phyloP scores from a whole-genome alignment of 2,329 filamentous ascomycete species.

The Pseudogymnoascus sp. region DNA sequence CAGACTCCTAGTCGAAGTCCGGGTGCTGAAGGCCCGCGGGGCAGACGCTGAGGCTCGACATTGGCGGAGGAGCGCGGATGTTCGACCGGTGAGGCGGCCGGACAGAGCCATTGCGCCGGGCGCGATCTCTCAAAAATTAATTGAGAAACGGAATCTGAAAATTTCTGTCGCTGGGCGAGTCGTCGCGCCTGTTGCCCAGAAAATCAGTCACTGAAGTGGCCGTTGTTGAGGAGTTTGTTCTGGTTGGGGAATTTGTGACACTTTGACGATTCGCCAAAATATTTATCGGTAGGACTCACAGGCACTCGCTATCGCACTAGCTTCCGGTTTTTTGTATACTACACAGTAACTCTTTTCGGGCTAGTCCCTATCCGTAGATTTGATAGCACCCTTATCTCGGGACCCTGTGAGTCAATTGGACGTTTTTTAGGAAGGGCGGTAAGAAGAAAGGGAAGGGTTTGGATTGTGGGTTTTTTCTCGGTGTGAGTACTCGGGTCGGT shows the following conservation, averaged over 20 bases:
- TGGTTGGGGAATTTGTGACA: conserved; percentile 8
- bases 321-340: conserved; percentile 4
- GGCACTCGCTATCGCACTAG: conserved; percentile 5
- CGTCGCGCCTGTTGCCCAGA: conserved; percentile 9
- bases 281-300: conserved; percentile 4
- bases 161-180: conserved; percentile 7
- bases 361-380: neutral
- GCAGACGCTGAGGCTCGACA: conserved; percentile 19
- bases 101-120: conserved; percentile 26
- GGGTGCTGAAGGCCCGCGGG: conserved; percentile 23
- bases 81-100: conserved; percentile 23
- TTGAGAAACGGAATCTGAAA: neutral
- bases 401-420: conserved; percentile 7
- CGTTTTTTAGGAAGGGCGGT: neutral
- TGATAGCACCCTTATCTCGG: conserved; percentile 2
- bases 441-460: neutral
- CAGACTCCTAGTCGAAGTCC: conserved; percentile 19
- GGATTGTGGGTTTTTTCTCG: conserved; percentile 1
- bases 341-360: neutral
- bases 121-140: conserved; percentile 12
- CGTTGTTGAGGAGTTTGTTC: conserved; percentile 10
- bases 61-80: conserved; percentile 26
- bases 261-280: neutral
- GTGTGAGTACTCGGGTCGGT: neutral
- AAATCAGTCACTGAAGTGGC: neutral